Evolutionary conservation across 805 yeast species (phyloP).

Genomic region (Wickerhamiella allomyrinae): DNA sequence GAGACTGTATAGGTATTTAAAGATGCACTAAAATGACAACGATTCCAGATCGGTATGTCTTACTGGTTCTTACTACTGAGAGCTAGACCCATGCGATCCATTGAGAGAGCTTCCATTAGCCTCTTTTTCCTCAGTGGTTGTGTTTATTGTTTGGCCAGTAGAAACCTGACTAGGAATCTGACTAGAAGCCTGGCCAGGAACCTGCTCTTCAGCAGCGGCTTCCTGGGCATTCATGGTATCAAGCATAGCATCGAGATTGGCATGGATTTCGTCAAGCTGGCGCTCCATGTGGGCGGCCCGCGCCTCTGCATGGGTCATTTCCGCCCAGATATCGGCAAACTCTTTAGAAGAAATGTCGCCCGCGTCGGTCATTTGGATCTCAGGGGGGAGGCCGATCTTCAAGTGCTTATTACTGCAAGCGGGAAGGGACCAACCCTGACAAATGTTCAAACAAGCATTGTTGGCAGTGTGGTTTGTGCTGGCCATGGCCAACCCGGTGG

Average conservation of each 20-base stretch:
- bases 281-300: slow-evolving; percentile 14
- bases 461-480: slow-evolving; percentile 3
- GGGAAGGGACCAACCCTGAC: neutral
- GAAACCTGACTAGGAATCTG: too few species aligned
- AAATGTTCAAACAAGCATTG: neutral
- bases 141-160: too few species aligned
- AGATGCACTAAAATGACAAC: too few species aligned
- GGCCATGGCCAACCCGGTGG: slow-evolving; percentile 15
- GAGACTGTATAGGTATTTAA: too few species aligned
- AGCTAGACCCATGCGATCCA: too few species aligned
- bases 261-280: slow-evolving; percentile 13
- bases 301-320: slow-evolving; percentile 15
- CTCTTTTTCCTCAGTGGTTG: too few species aligned
- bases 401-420: too few species aligned
- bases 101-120: too few species aligned
- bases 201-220: slow-evolving; percentile 1
- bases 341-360: slow-evolving; percentile 15
- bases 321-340: slow-evolving; percentile 17
- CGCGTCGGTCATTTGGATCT: slow-evolving; percentile 14
- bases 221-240: neutral
- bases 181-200: neutral
- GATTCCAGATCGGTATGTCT: too few species aligned
- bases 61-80: too few species aligned
- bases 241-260: slow-evolving; percentile 13
- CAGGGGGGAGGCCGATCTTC: too few species aligned